Percentiles rank a stretch among this genome's conserved stretches.
These are phyloP conservation scores for Wickerhamiella infanticola DNA, from an alignment of 1,139 yeast species.

Conservation along the genomic window DNA sequence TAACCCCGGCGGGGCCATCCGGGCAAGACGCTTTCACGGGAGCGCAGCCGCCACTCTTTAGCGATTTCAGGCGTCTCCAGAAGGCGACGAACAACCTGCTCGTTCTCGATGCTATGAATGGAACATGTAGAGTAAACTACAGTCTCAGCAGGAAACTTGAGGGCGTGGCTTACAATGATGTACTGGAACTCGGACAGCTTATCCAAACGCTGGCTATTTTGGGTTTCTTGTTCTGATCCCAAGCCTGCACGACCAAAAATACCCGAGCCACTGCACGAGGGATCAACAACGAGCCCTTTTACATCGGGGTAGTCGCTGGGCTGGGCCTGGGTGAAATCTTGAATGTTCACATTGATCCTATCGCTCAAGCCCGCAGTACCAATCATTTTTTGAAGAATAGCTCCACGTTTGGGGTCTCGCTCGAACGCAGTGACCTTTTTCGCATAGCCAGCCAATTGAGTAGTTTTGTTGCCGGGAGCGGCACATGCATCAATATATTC, in stretches of 20 bases:
- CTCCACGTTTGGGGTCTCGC: constrained; percentile 57
- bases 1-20: constrained; percentile 77
- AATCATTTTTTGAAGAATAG: constrained; percentile 64
- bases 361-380: constrained; percentile 53
- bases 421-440: constrained; percentile 65
- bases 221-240: constrained; percentile 32
- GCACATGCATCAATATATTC: constrained; percentile 79
- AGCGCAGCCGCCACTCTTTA: constrained; percentile 51
- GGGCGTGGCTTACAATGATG: constrained; percentile 75
- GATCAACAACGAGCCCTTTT: constrained; percentile 80
- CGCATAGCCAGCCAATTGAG: constrained; percentile 60
- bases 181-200: constrained; percentile 76
- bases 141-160: constrained; percentile 51
- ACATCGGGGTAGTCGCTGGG: constrained; percentile 51
- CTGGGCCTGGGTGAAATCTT: constrained; percentile 62
- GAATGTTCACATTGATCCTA: constrained; percentile 55
- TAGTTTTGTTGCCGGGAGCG: constrained; percentile 97
- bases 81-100: constrained; percentile 69
- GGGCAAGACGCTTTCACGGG: constrained; percentile 52
- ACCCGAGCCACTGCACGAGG: constrained; percentile 96
- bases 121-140: constrained; percentile 96
- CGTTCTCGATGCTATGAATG: constrained; percentile 84
- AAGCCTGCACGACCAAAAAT: constrained; percentile 54
- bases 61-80: constrained; percentile 47
- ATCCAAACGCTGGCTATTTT: constrained; percentile 35